A percentile compares a stretch with the other conserved stretches of the same genome.
phyloP scores from a whole-genome alignment of 179 eudicot species.

The Spergularia azorica region DNA sequence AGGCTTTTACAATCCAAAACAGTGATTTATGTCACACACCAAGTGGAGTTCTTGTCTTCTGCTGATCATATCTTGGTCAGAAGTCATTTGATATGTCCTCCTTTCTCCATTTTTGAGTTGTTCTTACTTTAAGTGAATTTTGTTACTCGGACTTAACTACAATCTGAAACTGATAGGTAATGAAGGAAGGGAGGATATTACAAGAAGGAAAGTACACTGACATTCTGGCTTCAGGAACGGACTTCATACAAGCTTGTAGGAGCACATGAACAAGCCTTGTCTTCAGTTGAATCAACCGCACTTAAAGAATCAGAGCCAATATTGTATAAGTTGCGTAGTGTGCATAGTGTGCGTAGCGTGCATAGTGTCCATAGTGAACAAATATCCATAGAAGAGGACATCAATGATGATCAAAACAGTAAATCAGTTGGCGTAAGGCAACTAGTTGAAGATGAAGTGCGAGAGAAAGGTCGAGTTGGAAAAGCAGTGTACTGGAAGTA shows the following conservation, averaged over 20 bases:
- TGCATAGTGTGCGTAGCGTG: constrained; percentile 12
- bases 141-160: not conserved
- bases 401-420: constrained; percentile 25
- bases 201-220: constrained; percentile 82
- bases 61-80: constrained; percentile 91
- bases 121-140: too few relatives aligned
- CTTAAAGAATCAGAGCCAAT: constrained; percentile 6
- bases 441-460: constrained; percentile 89
- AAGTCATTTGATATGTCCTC: not conserved
- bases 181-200: constrained; percentile 77
- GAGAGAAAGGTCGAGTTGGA: constrained; percentile 86
- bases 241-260: constrained; percentile 90
- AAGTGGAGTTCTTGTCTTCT: constrained; percentile 82
- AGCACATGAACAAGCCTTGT: constrained; percentile 78
- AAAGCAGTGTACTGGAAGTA: constrained; percentile 82
- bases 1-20: constrained; percentile 69
- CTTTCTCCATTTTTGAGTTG: constrained; percentile 31
- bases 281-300: constrained; percentile 46
- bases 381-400: constrained; percentile 25
- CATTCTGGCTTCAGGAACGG: constrained; percentile 65
- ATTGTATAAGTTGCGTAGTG: not conserved
- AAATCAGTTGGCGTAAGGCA: constrained; percentile 45
- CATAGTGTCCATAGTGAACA: constrained; percentile 16
- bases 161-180: constrained; percentile 44
- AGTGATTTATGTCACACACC: constrained; percentile 85